A percentile compares a stretch with the other conserved stretches of the same genome.
These are phyloP conservation scores for Fragaria ananassa DNA, from an alignment of 306 rosid genomes.

Conservation along the genomic window DNA sequence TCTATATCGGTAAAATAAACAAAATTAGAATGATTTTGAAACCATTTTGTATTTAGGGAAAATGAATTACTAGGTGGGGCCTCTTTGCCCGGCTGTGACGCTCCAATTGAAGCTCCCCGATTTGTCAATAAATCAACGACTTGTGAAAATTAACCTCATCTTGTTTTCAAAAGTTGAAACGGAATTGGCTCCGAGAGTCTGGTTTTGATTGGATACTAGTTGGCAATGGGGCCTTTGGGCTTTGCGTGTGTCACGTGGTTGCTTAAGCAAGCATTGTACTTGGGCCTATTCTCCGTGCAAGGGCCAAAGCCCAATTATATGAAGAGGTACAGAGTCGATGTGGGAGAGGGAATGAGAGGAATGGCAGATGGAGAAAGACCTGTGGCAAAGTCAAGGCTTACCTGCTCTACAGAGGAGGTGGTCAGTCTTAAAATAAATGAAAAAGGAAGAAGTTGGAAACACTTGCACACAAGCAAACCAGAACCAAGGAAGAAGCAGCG, in stretches of 20 bases:
- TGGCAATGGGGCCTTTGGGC: background rate
- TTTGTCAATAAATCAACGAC: background rate
- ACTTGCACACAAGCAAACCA: background rate
- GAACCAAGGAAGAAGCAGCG: background rate
- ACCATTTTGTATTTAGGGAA: background rate
- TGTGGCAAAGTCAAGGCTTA: background rate
- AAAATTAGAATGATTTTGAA: background rate
- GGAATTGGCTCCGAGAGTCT: background rate
- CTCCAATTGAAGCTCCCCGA: background rate
- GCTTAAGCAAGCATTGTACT: background rate
- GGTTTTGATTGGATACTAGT: background rate
- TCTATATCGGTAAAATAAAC: background rate
- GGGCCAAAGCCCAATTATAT: background rate
- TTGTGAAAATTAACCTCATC: background rate
- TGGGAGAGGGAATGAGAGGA: background rate
- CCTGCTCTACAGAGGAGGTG: background rate
- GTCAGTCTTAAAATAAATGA: background rate
- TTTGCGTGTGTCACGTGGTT: background rate
- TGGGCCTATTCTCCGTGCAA: background rate
- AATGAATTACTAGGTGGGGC: background rate
- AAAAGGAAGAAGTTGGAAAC: background rate
- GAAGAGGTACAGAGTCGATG: too few species aligned
- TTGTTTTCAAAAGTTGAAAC: background rate
- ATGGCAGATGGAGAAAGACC: background rate
- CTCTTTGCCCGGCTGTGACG: background rate